Evolutionary conservation across 768 basidiomycete genomes (phyloP), one percentile per base, ranked within the genome.

Genomic region (Naganishia onofrii): DNA sequence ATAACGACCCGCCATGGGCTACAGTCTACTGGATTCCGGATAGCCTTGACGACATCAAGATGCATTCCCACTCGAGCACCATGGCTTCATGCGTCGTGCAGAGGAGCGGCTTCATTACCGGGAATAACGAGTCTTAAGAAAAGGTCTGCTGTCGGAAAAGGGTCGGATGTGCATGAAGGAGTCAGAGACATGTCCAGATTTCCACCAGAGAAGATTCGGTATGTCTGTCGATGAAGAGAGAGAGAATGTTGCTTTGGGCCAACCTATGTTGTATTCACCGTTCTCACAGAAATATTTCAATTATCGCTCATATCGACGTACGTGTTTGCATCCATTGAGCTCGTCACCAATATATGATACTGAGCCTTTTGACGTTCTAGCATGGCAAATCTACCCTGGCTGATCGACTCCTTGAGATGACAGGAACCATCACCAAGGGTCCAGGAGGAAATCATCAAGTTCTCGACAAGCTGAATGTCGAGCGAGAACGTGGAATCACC

Each of bases 301-400:
- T 97, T 74, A 95, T 97, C 78, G 93, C 93, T 0, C 94, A 97
- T 80, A 96, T 96, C 74, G 93, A 92, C 88, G 76, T 73, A 34
- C 17, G 66, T 70, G 19, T 13, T 29, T 26, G n/a, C 21, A 15
- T 23, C 54, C 56, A 44, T 48, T 34, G 42, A 46, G n/a, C 69
- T 31, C 70, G 32, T 34, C 66, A 48, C 28, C 48, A n/a, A n/a
- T 55, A 42, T 36, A 1, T 3, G 29, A 51, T 34, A 66, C 65
- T 66, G 48, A 44, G 23, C n/a, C 15, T 9, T 31, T 66, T 70
- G 9, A 68, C 64, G 13, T 58, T 38, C 21, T 90, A 96, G 81
- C 94, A 96, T 81, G 95, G 95, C 65, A 98, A 97, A 84, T 93
- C 92, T 4, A 96, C 93, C 4, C 83, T 96, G 68, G 92, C 93